Evolutionary conservation across 2,329 filamentous ascomycete species (phyloP).

Genomic region (Colletotrichum truncatum): DNA sequence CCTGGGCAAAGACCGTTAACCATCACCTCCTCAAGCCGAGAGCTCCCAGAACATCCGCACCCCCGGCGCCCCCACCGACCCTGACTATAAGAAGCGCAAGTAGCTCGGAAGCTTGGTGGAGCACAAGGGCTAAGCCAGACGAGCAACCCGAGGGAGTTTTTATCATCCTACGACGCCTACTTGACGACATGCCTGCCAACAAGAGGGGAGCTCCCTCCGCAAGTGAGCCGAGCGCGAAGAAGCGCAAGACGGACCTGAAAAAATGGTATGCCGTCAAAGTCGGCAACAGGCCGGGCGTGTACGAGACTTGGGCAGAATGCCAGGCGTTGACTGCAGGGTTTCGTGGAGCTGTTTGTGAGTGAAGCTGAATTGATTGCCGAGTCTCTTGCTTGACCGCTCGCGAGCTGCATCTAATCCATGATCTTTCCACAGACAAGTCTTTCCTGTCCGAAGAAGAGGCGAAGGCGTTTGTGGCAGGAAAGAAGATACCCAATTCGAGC

Average conservation of each 20-base stretch:
- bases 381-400: not conserved
- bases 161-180: not conserved
- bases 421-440: conserved; percentile 72
- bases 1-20: conserved; percentile 16
- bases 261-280: conserved; percentile 74
- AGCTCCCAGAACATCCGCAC: not conserved
- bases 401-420: not conserved
- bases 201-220: conserved; percentile 20
- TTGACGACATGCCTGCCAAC: conserved; percentile 25
- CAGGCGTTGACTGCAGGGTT: conserved; percentile 68
- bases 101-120: conserved; percentile 1
- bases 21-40: not conserved
- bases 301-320: conserved; percentile 68
- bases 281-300: conserved; percentile 62
- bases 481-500: conserved; percentile 50
- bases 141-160: not conserved
- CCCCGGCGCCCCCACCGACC: not conserved
- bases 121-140: not conserved
- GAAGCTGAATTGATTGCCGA: not conserved
- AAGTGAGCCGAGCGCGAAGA: conserved; percentile 43
- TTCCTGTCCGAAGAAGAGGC: conserved; percentile 80
- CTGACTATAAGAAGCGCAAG: not conserved
- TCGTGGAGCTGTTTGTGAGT: conserved; percentile 74
- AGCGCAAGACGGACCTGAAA: conserved; percentile 56
- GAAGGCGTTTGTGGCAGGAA: conserved; percentile 77